These are phyloP conservation scores for Prunus yedoensis DNA, from an alignment of 331 rosid species.

Conservation along the genomic window DNA sequence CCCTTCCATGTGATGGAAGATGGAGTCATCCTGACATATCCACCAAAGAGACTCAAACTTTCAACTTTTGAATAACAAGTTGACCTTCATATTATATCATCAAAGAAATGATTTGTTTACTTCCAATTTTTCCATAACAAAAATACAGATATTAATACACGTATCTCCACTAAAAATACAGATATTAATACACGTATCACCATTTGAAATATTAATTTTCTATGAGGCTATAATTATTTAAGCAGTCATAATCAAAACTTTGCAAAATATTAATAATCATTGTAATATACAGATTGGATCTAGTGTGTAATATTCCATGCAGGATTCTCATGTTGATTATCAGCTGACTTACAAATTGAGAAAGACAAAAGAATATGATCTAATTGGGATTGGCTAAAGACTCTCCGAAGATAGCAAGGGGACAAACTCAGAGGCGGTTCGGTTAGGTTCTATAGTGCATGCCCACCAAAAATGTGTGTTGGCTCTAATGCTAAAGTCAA, in stretches of 20 bases:
- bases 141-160: neutral
- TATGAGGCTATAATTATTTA: neutral
- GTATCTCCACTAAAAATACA: neutral
- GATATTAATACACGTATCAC: neutral
- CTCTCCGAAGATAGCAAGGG: neutral
- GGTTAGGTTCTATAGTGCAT: conserved; percentile 2
- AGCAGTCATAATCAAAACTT: neutral
- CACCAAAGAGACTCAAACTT: neutral
- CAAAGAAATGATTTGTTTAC: neutral
- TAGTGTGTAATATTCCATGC: neutral
- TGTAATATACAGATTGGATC: neutral
- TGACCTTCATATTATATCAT: neutral
- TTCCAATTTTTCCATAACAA: neutral
- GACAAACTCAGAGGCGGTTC: neutral
- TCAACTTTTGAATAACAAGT: neutral
- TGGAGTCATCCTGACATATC: conserved; percentile 21
- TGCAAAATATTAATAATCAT: neutral
- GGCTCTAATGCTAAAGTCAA: neutral
- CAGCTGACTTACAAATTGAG: neutral
- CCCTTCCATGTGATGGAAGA: neutral
- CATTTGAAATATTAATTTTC: neutral
- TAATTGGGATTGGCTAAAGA: neutral
- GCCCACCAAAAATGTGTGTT: conserved; percentile 9
- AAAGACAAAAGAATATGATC: neutral
- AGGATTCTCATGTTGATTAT: neutral